Evolutionary conservation across 495 filamentous ascomycete species (phyloP).

Genomic region (Penicillium roqueforti): DNA sequence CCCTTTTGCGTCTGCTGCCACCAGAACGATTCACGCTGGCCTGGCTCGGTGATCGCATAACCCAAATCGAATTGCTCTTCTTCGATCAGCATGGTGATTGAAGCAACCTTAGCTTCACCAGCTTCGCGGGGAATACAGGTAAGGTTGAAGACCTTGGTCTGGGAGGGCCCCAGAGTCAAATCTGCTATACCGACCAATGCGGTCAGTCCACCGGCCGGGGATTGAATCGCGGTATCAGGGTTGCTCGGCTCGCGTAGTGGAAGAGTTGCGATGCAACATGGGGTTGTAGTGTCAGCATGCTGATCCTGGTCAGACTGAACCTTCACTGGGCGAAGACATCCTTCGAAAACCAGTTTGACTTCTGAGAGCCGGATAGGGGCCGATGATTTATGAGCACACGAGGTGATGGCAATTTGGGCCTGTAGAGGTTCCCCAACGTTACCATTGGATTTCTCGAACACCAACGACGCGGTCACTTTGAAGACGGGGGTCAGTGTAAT

Average conservation of each 20-base stretch:
- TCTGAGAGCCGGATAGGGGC: slow-evolving; percentile 60
- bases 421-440: slow-evolving; percentile 75
- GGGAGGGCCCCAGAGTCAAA: slow-evolving; percentile 63
- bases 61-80: slow-evolving; percentile 65
- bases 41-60: slow-evolving; percentile 52
- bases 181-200: slow-evolving; percentile 55
- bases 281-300: slow-evolving; percentile 23
- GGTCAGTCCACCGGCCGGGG: slow-evolving; percentile 37
- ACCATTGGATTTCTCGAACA: slow-evolving; percentile 69
- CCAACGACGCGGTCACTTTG: slow-evolving; percentile 62
- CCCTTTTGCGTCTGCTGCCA: slow-evolving; percentile 48
- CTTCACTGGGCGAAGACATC: slow-evolving; percentile 59
- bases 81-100: slow-evolving; percentile 57
- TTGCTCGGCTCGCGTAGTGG: slow-evolving; percentile 35
- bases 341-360: slow-evolving; percentile 64
- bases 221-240: slow-evolving; percentile 32
- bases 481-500: slow-evolving; percentile 2
- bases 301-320: slow-evolving; percentile 33
- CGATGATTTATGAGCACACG: slow-evolving; percentile 59
- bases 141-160: slow-evolving; percentile 67
- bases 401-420: slow-evolving; percentile 70
- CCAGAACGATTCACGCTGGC: slow-evolving; percentile 46
- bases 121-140: slow-evolving; percentile 73
- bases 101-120: slow-evolving; percentile 64
- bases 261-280: slow-evolving; percentile 27